Conservation (phyloP, 2,329 filamentous ascomycete species). For the Sclerotinia glacialis region DNA sequence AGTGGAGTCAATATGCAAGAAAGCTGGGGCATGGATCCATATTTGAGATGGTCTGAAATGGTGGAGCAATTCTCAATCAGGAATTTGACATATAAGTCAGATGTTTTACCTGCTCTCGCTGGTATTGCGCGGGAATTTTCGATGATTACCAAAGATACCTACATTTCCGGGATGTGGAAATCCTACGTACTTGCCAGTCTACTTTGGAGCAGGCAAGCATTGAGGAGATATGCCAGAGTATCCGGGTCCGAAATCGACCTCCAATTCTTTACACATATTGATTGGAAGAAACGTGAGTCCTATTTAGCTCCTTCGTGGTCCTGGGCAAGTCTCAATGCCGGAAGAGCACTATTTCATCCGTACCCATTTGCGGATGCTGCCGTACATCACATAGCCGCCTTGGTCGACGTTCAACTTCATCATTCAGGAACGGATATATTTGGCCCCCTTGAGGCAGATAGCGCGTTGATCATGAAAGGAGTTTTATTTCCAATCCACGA, state of each 20-base stretch:
- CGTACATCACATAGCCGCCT: slow-evolving; percentile 19
- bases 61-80: slow-evolving; percentile 19
- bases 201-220: slow-evolving; percentile 18
- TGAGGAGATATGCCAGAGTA: background rate
- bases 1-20: slow-evolving; percentile 14
- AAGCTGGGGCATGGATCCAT: slow-evolving; percentile 21
- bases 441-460: slow-evolving; percentile 12
- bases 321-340: slow-evolving; percentile 26
- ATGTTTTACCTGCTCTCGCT: slow-evolving; percentile 22
- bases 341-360: slow-evolving; percentile 5
- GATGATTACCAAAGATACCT: slow-evolving; percentile 23
- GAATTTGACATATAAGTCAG: slow-evolving; percentile 19
- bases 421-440: slow-evolving; percentile 10
- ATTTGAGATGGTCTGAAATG: slow-evolving; percentile 23
- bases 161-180: slow-evolving; percentile 24
- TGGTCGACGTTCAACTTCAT: slow-evolving; percentile 17
- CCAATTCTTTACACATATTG: slow-evolving; percentile 13
- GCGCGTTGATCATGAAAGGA: slow-evolving; percentile 17
- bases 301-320: slow-evolving; percentile 27
- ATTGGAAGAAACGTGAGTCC: slow-evolving; percentile 17
- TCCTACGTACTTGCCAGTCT: slow-evolving; percentile 19
- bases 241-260: background rate
- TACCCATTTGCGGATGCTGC: slow-evolving; percentile 8
- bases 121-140: slow-evolving; percentile 23
- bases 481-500: slow-evolving; percentile 15